Conservation (phyloP, 169 alveolate genomes). For the Plasmodium malariae region DNA sequence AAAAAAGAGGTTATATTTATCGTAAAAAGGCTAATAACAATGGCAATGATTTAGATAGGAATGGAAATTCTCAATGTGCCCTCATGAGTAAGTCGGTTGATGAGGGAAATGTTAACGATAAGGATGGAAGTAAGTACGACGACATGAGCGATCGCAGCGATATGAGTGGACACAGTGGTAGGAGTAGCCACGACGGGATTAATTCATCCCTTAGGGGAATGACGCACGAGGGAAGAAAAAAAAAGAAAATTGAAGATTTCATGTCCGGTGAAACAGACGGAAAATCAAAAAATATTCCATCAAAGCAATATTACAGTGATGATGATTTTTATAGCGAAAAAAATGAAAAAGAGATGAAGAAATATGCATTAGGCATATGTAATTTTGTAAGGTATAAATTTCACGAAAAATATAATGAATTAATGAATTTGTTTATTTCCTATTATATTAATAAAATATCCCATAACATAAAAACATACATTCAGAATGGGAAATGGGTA, state of each 20-base stretch:
- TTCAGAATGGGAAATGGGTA: slow-evolving; percentile 13
- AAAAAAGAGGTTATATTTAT: no score
- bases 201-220: no score
- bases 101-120: no score
- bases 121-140: no score
- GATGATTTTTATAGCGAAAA: slow-evolving; percentile 7
- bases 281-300: not conserved
- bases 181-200: no score
- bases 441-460: slow-evolving; percentile 58
- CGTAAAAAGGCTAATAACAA: no score
- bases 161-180: no score
- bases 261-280: not conserved
- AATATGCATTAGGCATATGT: slow-evolving; percentile 16
- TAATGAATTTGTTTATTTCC: slow-evolving; percentile 42
- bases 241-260: not conserved
- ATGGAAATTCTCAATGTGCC: no score
- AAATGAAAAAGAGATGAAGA: not conserved
- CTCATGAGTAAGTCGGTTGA: no score
- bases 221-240: not conserved
- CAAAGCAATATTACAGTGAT: not conserved
- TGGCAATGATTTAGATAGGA: no score
- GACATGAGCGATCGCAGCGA: no score
- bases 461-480: not conserved
- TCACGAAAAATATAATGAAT: slow-evolving; percentile 45
- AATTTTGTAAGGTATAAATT: slow-evolving; percentile 43